Evolutionary conservation across 208 protist genomes (phyloP).

Genomic region (Trypanosoma cruzi): DNA sequence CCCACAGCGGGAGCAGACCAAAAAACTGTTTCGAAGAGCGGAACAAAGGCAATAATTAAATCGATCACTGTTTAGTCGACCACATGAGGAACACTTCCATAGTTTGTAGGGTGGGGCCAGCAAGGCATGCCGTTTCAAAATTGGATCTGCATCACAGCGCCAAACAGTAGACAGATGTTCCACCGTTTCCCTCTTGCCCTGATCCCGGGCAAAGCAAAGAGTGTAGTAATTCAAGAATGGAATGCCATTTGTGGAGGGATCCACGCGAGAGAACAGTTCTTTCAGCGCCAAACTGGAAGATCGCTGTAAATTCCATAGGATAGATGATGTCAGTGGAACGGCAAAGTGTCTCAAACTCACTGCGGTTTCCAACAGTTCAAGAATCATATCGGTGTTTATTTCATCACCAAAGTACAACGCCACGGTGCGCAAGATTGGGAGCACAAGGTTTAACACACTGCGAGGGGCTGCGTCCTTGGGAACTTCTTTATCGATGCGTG

Average conservation of each 20-base stretch:
- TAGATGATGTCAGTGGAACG: constrained; percentile 43
- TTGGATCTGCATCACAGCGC: constrained; percentile 49
- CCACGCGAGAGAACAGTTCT: constrained; percentile 58
- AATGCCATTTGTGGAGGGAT: constrained; percentile 59
- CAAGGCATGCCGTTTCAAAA: constrained; percentile 41
- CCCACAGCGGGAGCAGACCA: constrained; percentile 61
- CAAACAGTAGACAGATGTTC: constrained; percentile 74
- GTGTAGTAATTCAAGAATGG: constrained; percentile 80
- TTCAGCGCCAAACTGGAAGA: constrained; percentile 40
- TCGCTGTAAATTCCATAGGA: constrained; percentile 40
- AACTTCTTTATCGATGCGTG: constrained; percentile 15
- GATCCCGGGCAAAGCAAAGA: constrained; percentile 73
- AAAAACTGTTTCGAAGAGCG: constrained; percentile 70
- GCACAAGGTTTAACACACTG: constrained; percentile 48
- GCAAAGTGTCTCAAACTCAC: constrained; percentile 40
- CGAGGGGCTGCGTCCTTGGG: constrained; percentile 39
- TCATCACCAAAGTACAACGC: constrained; percentile 83
- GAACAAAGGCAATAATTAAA: constrained; percentile 92
- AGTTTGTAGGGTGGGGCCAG: constrained; percentile 63
- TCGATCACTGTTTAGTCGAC: constrained; percentile 84
- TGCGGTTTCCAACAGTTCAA: constrained; percentile 68
- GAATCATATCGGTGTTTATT: constrained; percentile 76
- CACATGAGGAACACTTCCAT: constrained; percentile 81
- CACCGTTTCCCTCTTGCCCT: constrained; percentile 37
- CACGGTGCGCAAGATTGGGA: constrained; percentile 50